These are phyloP conservation scores for Catharanthus roseus DNA, from an alignment of 257 asterid species.

Conservation along the genomic window DNA sequence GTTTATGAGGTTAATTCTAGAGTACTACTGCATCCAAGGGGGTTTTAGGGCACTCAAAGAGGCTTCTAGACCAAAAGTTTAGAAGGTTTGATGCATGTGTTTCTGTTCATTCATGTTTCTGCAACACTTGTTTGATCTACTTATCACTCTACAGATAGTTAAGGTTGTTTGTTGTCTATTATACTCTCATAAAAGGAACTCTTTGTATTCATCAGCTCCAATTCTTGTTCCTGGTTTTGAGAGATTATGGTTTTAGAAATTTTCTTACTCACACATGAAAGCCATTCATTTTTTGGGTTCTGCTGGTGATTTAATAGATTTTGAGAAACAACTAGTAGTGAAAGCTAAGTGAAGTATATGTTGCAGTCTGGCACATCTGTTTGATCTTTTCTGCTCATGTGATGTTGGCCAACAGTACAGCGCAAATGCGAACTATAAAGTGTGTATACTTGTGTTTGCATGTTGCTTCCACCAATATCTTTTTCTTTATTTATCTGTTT, in stretches of 20 bases:
- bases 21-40: no score
- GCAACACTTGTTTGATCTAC: not conserved
- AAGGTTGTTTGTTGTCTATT: not conserved
- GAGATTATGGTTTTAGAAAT: not conserved
- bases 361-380: not conserved
- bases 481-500: conserved; percentile 3
- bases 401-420: not conserved
- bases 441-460: not conserved
- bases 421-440: not conserved
- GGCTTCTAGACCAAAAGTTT: no score
- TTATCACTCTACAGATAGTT: not conserved
- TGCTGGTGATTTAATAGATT: not conserved
- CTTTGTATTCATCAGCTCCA: not conserved
- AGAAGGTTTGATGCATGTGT: not conserved
- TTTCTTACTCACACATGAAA: not conserved
- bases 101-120: not conserved
- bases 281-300: not conserved
- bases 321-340: not conserved
- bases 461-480: conserved; percentile 2
- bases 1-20: not conserved
- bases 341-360: not conserved
- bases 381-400: not conserved
- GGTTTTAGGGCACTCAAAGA: no score
- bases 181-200: not conserved
- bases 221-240: not conserved